These are phyloP conservation scores for Aspergillus haitiensis DNA, from an alignment of 495 filamentous ascomycete species.

Conservation along the genomic window DNA sequence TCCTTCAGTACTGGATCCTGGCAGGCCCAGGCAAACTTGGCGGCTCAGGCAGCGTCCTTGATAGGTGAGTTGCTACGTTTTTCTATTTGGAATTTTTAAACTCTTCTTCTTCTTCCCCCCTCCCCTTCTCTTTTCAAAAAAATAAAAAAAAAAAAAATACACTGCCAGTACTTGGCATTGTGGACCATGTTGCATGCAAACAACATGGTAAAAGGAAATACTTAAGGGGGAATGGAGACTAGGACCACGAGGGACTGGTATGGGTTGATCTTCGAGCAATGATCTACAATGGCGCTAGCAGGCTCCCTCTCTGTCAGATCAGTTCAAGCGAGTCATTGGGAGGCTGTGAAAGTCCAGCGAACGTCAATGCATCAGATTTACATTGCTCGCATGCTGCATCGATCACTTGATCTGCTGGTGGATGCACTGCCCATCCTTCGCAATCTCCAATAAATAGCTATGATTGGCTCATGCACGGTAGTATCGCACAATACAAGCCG, in stretches of 20 bases:
- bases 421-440: constrained; percentile 28
- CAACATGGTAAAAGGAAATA: constrained; percentile 15
- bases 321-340: constrained; percentile 27
- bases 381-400: constrained; percentile 60
- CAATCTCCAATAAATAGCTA: constrained; percentile 14
- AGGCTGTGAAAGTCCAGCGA: constrained; percentile 22
- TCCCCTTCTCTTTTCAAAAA: constrained; percentile 18
- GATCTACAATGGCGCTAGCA: constrained; percentile 37
- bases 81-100: constrained; percentile 28
- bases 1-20: constrained; percentile 70
- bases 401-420: constrained; percentile 65
- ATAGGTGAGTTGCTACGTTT: constrained; percentile 73
- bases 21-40: constrained; percentile 72
- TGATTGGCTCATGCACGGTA: constrained; percentile 21
- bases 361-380: constrained; percentile 31
- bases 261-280: constrained; percentile 40
- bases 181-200: constrained; percentile 21
- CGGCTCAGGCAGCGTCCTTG: constrained; percentile 71
- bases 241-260: constrained; percentile 37
- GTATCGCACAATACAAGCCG: constrained; percentile 19
- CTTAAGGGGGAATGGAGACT: constrained; percentile 24
- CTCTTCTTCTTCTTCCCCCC: constrained; percentile 21
- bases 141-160: constrained; percentile 15
- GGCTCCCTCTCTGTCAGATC: constrained; percentile 30
- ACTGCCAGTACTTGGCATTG: constrained; percentile 13